Evolutionary conservation across 352 stramenopile species (phyloP), one percentile per base, ranked within the genome.

Genomic region (Globisporangium solare): DNA sequence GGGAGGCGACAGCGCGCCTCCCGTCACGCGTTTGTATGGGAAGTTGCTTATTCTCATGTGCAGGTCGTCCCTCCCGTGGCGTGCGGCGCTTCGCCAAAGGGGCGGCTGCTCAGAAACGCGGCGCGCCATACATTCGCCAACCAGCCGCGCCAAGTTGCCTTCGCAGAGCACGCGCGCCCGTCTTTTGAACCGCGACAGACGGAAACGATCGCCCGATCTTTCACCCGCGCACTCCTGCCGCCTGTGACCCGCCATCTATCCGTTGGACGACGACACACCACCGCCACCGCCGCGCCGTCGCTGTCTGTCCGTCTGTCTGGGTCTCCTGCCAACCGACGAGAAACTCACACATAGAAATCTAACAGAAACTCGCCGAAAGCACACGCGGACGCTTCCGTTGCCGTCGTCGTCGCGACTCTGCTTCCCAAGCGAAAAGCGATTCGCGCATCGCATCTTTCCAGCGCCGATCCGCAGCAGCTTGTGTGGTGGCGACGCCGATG

Each of bases 351-450:
- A 49, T 10, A 47, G 21, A 45, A 56, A 32, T 32, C 42, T 15
- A 47, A 46, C 35, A 40, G 35, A n/a, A 37, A 39, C 39, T 42
- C 11, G 37, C 6, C 11, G 13, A 31, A 56, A 32, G 2, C 51
- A 56, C 51, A 56, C 51, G 51, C 48, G 51, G 37, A 37, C 51
- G 39, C 51, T 48, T 56, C 45, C 39, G 42, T 47, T 47, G 13
- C 27, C 42, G 8, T 35, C 8, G 8, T 35, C 8, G 37, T 42
- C 6, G 37, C 37, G 14, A 17, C 14, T 42, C 37, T n/a, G n/a
- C n/a, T n/a, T n/a, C 24, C 24, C 2, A 27, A 27, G 24, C 24
- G 24, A 27, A 31, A 20, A 45, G 17, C 50, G 47, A 37, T 56
- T 31, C 35, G 50, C 3, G 50, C 37, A 56, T 47, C 50, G n/a